Base-by-base conservation (phyloP, 2,329 filamentous ascomycete genomes). In the Hypoxylon sp. region DNA sequence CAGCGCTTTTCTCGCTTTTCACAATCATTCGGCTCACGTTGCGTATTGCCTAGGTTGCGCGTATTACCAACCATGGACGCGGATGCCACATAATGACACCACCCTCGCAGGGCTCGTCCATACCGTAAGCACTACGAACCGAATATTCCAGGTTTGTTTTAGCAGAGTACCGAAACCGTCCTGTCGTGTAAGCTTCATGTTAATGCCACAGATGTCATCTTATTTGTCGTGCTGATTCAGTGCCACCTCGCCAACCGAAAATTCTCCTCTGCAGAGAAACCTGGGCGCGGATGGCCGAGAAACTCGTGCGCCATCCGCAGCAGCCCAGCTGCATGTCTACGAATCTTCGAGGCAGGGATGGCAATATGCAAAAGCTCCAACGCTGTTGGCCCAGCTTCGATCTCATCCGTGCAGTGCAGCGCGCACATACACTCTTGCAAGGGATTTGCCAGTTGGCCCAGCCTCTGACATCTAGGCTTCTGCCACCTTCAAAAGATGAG, bases 101-200 rank as follows among this genome's bases (percentile, higher is more conserved):
- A 67, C 60, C 45, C 49, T 60, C 57, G 50, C 60, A 69, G 49
- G 60, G 58, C 48, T 49, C 59, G 61, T 53, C 38, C 59, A 69
- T 67, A 71, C 38, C 59, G 67, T 67, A 71, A 69, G 65, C 63
- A 69, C 66, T 69, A 66, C 65, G 23, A 34, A 38, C 56, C 56
- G 66, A 69, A 60, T 55, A 61, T 67, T 66, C 68, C 60, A 67
- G 53, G 58, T 51, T 65, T 38, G 32, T 68, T 67, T 51, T 63
- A 71, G 63, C 58, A 71, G 65, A 68, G 68, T 68, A 70, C 72
- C 72, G 68, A 73, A 72, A 71, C 68, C 70, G 67, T 68, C 53
- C 68, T 73, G 68, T 64, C 43, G 68, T 73, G 72, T 67, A 68
- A 72, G 63, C 66, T 63, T 56, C 41, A 66, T 38, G 19, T 58